Base-by-base conservation (phyloP, 495 filamentous ascomycete genomes). In the Physcia stellaris region DNA sequence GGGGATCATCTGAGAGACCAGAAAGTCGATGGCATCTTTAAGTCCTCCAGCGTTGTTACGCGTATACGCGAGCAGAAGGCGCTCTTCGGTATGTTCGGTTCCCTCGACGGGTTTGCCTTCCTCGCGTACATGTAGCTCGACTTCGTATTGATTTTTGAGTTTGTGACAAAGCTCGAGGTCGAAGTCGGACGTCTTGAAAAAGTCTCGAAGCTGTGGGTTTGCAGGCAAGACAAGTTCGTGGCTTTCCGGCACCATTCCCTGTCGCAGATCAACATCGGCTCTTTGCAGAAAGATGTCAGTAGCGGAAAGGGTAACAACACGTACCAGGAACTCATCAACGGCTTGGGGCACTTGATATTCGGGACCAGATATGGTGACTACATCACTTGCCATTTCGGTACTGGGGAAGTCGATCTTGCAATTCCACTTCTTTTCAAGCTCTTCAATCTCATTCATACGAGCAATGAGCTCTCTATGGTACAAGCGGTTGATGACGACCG, bases 401-500 rank as follows among this genome's bases (percentile, higher is more conserved):
- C 85, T 94, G 9, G 90, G 92, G 55, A 96, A 96, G 46, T 83
- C 77, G 51, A 96, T 83, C 64, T 94, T 94, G 76, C 90, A 95
- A 55, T 94, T 94, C 83, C 84, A 95, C 57, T 88, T 92, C 68
- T 88, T 87, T 66, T 96, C 92, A 17, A 96, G 70, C 49, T 87
- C 85, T 44, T 96, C 88, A 39, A 99, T 82, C 53, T 94, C 79
- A 24, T 70, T 59, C 47, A 95, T 80, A 32, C 86, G 84, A 40
- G 80, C 68, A 53, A 95, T 77, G 30, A 99, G 75, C 56, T 92
- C 82, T 52, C 92, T 82, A 60, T 99, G 90, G 52, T 93, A 92
- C 35, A 99, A 68, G 26, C 90, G 84, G 53, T 95, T 87, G 52
- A 99, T 85, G 39, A 82, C 75, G 39, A 99, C 86, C 30, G 80